phyloP scores from a whole-genome alignment of 1,284 basidiomycete genomes.

The Ceratobasidium theobromae region DNA sequence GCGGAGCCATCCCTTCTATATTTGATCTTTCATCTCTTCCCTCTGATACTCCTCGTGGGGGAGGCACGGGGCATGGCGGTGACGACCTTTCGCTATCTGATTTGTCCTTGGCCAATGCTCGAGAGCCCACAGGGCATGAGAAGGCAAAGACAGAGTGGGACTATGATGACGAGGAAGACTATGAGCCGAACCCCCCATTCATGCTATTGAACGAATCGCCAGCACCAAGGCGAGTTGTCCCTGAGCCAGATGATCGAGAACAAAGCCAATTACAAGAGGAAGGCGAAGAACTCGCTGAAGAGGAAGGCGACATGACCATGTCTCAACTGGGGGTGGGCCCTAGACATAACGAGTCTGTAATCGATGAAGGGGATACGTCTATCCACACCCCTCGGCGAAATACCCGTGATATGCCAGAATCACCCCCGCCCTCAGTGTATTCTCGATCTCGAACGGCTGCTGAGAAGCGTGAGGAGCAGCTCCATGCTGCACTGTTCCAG shows the following conservation, averaged over 20 bases:
- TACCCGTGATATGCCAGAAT: neutral
- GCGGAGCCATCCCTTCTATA: conserved; percentile 25
- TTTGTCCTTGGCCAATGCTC: conserved; percentile 33
- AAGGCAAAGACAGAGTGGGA: conserved; percentile 4
- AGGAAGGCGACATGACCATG: conserved; percentile 4
- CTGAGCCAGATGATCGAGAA: neutral
- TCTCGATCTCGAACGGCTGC: conserved; percentile 31
- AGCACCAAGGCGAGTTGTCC: conserved; percentile 8
- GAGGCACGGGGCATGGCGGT: conserved; percentile 33
- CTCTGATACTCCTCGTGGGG: conserved; percentile 20
- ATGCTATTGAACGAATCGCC: conserved; percentile 19
- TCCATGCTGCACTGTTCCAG: conserved; percentile 35
- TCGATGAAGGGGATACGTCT: conserved; percentile 9
- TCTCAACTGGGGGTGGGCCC: neutral
- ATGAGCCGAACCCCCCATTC: conserved; percentile 27
- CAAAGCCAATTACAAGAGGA: neutral
- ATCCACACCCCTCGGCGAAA: conserved; percentile 22
- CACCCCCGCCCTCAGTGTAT: conserved; percentile 21
- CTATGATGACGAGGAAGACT: conserved; percentile 23
- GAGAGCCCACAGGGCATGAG: neutral
- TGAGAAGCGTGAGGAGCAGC: conserved; percentile 34
- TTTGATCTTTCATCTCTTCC: conserved; percentile 29
- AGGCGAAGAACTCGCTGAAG: neutral
- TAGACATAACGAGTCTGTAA: neutral
- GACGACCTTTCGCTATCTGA: conserved; percentile 37